A percentile compares a stretch with the other conserved stretches of the same genome.
Evolutionary conservation across 441 rosid genomes (phyloP).

Genomic region (Gossypium gossypioides): DNA sequence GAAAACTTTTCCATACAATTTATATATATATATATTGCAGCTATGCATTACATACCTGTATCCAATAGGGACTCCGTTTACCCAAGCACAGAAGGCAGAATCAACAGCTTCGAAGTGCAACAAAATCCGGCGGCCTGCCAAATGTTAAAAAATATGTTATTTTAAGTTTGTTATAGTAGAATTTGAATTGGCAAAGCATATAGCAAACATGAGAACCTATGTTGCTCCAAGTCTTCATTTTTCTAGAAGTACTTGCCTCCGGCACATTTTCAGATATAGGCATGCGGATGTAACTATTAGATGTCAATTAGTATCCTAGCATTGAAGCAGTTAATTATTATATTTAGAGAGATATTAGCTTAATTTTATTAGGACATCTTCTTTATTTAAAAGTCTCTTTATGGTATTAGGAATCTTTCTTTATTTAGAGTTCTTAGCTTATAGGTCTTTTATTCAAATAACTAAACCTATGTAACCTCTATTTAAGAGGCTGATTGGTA

Average conservation of each 20-base stretch:
- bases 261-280: not conserved
- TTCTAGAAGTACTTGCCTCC: not conserved
- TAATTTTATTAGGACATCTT: too few species aligned
- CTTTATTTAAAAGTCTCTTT: too few species aligned
- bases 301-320: too few species aligned
- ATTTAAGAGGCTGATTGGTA: too few species aligned
- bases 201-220: not conserved
- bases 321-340: too few species aligned
- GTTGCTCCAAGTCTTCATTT: not conserved
- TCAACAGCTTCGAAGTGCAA: slow-evolving; percentile 97
- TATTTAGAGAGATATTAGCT: too few species aligned
- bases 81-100: slow-evolving; percentile 89
- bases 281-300: not conserved
- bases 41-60: slow-evolving; percentile 54
- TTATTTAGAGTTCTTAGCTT: too few species aligned
- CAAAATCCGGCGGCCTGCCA: slow-evolving; percentile 80
- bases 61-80: slow-evolving; percentile 85
- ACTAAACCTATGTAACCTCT: too few species aligned
- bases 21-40: not conserved
- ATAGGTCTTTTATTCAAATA: too few species aligned
- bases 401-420: too few species aligned
- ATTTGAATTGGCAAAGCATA: not conserved
- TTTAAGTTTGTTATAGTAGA: not conserved
- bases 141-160: slow-evolving; percentile 12
- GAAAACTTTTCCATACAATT: not conserved